phyloP scores from a whole-genome alignment of 352 stramenopile genomes.

The Phytophthora quininea region DNA sequence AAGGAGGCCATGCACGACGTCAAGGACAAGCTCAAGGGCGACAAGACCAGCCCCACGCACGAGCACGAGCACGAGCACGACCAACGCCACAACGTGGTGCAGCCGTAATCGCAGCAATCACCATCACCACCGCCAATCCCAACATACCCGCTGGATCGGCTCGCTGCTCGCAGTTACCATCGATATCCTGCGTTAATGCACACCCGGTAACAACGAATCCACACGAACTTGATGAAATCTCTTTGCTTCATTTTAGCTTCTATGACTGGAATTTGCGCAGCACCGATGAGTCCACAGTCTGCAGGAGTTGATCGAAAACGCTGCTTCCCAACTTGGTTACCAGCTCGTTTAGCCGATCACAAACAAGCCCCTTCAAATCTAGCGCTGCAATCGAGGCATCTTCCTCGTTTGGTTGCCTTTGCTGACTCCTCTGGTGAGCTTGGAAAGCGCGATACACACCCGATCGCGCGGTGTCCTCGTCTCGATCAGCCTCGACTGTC shows the following conservation, averaged over 20 bases:
- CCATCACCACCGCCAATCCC: not conserved
- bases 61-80: too few relatives aligned
- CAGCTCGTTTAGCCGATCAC: conserved; percentile 47
- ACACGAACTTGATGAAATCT: not conserved
- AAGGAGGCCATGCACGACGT: not conserved
- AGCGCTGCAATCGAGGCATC: conserved; percentile 44
- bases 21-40: conserved; percentile 3
- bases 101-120: not conserved
- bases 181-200: not conserved
- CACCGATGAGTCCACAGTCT: conserved; percentile 65
- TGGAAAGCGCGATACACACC: conserved; percentile 66
- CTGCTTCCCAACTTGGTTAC: conserved; percentile 41
- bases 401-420: conserved; percentile 30
- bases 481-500: conserved; percentile 6
- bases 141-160: not conserved
- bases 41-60: conserved; percentile 1
- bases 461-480: conserved; percentile 11
- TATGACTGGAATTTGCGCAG: conserved; percentile 61
- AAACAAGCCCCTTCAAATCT: conserved; percentile 56
- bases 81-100: not conserved
- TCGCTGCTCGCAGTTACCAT: not conserved
- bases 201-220: not conserved
- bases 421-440: conserved; percentile 39
- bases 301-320: conserved; percentile 58
- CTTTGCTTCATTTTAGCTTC: not conserved